Conservation (phyloP, 1,284 basidiomycete genomes). For the Trametes pubescens region DNA sequence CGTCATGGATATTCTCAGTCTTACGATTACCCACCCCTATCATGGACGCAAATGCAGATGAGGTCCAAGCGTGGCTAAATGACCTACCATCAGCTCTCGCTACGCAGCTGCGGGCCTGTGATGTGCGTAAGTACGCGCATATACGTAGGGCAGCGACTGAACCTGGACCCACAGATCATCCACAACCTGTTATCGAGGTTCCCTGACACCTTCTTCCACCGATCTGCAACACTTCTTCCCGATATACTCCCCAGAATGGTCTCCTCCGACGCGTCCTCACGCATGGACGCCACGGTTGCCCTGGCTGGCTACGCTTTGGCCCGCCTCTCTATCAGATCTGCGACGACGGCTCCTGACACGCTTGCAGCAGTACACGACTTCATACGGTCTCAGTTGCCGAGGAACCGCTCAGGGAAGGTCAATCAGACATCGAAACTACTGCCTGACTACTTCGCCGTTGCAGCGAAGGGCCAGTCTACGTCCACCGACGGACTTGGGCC, state of each 20-base stretch:
- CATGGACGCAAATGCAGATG: conserved; percentile 41
- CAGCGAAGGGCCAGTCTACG: conserved; percentile 31
- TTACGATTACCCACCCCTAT: conserved; percentile 54
- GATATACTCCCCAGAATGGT: conserved; percentile 46
- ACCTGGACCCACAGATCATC: conserved; percentile 45
- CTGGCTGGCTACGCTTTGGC: conserved; percentile 52
- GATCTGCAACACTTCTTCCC: conserved; percentile 48
- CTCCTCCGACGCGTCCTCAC: conserved; percentile 44
- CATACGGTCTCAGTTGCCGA: conserved; percentile 39
- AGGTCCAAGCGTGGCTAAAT: conserved; percentile 45
- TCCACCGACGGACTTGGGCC: conserved; percentile 43
- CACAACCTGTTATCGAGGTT: conserved; percentile 47
- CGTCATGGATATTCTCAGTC: conserved; percentile 56
- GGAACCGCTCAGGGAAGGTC: conserved; percentile 4
- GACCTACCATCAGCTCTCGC: conserved; percentile 40
- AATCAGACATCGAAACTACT: conserved; percentile 13
- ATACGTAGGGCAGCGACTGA: not conserved
- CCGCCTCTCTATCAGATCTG: conserved; percentile 32
- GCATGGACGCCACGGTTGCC: conserved; percentile 49
- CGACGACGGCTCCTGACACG: conserved; percentile 29
- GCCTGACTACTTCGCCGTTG: conserved; percentile 31
- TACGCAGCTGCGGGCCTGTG: conserved; percentile 29
- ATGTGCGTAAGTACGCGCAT: conserved; percentile 47
- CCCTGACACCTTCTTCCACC: conserved; percentile 44
- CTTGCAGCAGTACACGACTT: conserved; percentile 31